Conservation (phyloP, 805 yeast genomes). For the Nakazawaea pomicola region DNA sequence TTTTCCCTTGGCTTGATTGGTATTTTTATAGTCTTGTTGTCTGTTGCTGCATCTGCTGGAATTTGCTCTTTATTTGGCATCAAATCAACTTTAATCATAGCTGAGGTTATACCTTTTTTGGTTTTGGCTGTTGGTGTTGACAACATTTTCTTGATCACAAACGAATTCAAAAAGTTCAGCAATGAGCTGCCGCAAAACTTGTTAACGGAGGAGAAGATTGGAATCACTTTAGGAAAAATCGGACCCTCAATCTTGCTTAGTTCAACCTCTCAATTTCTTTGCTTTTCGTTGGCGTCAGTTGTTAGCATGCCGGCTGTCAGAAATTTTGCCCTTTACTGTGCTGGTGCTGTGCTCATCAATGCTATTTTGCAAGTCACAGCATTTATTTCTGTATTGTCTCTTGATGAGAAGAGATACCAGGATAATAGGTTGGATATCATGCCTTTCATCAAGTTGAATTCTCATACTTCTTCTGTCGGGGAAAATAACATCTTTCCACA, state of each 20-base stretch:
- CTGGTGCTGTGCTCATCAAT: constrained; percentile 78
- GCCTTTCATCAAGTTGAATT: constrained; percentile 43
- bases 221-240: constrained; percentile 61
- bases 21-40: constrained; percentile 70
- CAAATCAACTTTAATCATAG: constrained; percentile 85
- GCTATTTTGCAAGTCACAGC: constrained; percentile 75
- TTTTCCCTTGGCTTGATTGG: constrained; percentile 82
- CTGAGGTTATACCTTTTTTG: constrained; percentile 93
- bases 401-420: constrained; percentile 62
- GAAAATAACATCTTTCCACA: constrained; percentile 14
- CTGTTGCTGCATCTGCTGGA: constrained; percentile 82
- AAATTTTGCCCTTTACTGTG: constrained; percentile 88
- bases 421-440: constrained; percentile 54
- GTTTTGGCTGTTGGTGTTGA: constrained; percentile 96
- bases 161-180: constrained; percentile 61
- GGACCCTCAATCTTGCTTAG: constrained; percentile 87
- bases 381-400: constrained; percentile 64
- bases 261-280: constrained; percentile 69
- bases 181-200: constrained; percentile 31
- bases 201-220: constrained; percentile 51
- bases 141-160: constrained; percentile 81
- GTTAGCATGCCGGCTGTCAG: constrained; percentile 96
- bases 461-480: background rate
- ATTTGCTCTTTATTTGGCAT: constrained; percentile 69
- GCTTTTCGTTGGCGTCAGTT: constrained; percentile 71